Conservation (phyloP, 1,284 basidiomycete genomes). For the Melampsora americana region DNA sequence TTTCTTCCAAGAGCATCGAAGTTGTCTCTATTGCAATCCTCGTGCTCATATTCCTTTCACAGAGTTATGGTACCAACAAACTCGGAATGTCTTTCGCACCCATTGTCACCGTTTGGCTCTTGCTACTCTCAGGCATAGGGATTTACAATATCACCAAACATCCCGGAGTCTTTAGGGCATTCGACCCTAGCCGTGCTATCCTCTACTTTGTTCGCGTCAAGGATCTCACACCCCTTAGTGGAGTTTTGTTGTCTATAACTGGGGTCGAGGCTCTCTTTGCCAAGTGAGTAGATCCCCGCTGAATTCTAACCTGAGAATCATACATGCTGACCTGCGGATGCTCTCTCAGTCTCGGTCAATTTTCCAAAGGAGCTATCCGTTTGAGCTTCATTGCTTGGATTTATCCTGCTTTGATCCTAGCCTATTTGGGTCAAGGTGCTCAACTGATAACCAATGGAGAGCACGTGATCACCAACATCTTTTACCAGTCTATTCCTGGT, state of each 20-base stretch:
- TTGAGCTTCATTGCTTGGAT: slow-evolving; percentile 60
- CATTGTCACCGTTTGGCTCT: slow-evolving; percentile 63
- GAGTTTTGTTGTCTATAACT: slow-evolving; percentile 65
- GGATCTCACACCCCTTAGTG: slow-evolving; percentile 64
- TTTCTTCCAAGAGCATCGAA: slow-evolving; percentile 58
- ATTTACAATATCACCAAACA: slow-evolving; percentile 62
- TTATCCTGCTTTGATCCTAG: slow-evolving; percentile 64
- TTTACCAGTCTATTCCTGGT: slow-evolving; percentile 67
- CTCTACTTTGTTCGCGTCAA: slow-evolving; percentile 66
- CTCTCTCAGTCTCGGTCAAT: slow-evolving; percentile 33
- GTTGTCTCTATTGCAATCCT: slow-evolving; percentile 65
- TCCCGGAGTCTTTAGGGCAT: slow-evolving; percentile 65
- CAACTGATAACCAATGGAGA: slow-evolving; percentile 61
- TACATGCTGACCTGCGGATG: too few relatives aligned
- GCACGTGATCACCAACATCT: slow-evolving; percentile 61
- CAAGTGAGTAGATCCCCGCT: slow-evolving; percentile 56
- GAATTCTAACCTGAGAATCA: too few relatives aligned
- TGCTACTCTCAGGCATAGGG: slow-evolving; percentile 60
- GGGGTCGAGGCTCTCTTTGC: slow-evolving; percentile 69
- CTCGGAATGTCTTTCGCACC: slow-evolving; percentile 62
- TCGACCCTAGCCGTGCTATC: slow-evolving; percentile 66
- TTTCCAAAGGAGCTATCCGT: slow-evolving; percentile 53
- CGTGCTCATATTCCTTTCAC: slow-evolving; percentile 62
- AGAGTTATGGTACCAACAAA: slow-evolving; percentile 63
- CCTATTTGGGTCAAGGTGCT: slow-evolving; percentile 69